Conservation (phyloP, 495 filamentous ascomycete species). For the Zalerion maritima region DNA sequence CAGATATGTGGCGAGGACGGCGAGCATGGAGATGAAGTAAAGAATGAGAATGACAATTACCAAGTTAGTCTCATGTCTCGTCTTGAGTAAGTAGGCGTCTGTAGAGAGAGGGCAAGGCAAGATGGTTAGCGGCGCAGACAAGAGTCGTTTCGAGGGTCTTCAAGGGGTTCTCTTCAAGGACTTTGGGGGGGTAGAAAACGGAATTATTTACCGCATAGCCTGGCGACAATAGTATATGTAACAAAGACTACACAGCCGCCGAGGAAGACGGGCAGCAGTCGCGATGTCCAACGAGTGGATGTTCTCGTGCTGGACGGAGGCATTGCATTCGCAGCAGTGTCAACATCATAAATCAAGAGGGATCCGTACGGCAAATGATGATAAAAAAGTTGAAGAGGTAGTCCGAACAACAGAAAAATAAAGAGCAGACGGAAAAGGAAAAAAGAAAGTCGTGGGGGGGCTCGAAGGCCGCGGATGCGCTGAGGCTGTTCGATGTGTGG, state of each 20-base stretch:
- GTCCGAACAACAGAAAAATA: too few relatives aligned
- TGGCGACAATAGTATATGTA: constrained; percentile 26
- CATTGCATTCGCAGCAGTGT: constrained; percentile 3
- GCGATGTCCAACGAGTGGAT: constrained; percentile 30
- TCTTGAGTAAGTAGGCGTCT: constrained; percentile 53
- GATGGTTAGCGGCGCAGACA: constrained; percentile 1
- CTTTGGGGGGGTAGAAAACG: not conserved
- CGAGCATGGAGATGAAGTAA: constrained; percentile 54
- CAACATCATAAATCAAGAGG: too few relatives aligned
- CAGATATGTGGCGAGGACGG: constrained; percentile 51
- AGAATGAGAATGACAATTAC: constrained; percentile 55
- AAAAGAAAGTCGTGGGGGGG: too few relatives aligned
- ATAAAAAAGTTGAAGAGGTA: too few relatives aligned
- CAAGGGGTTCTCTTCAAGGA: too few relatives aligned
- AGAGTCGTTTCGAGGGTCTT: too few relatives aligned
- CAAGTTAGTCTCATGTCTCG: constrained; percentile 32
- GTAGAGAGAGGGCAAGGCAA: constrained; percentile 2
- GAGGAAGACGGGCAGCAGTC: constrained; percentile 25
- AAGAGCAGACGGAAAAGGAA: too few relatives aligned
- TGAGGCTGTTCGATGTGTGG: too few relatives aligned
- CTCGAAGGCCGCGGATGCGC: too few relatives aligned
- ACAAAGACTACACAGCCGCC: constrained; percentile 21
- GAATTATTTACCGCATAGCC: constrained; percentile 23
- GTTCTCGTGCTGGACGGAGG: constrained; percentile 17
- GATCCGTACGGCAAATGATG: too few relatives aligned